phyloP scores from a whole-genome alignment of 768 basidiomycete genomes.

The Podaxis mareebaensis region DNA sequence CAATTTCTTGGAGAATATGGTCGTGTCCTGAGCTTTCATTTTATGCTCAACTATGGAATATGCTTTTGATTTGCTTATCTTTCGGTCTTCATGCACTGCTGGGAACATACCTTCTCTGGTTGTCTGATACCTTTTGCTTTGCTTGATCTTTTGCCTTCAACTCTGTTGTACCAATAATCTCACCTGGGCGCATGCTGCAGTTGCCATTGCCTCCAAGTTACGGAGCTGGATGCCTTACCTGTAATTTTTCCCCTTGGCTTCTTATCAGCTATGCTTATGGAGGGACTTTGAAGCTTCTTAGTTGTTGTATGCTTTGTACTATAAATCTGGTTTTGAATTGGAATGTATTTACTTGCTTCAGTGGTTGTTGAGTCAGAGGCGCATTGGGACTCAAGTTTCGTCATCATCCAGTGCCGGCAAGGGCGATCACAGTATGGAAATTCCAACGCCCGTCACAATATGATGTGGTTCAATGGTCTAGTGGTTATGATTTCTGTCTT shows the following conservation, averaged over 20 bases:
- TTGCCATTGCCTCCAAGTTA: too few relatives aligned
- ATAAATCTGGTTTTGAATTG: background rate
- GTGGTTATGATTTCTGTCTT: slow-evolving; percentile 52
- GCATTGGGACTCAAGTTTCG: background rate
- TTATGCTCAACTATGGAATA: background rate
- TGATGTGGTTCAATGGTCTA: slow-evolving; percentile 40
- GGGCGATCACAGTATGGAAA: too few relatives aligned
- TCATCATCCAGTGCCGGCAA: too few relatives aligned
- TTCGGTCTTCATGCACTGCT: background rate
- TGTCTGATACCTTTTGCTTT: background rate
- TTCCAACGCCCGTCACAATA: too few relatives aligned
- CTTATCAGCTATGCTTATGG: background rate
- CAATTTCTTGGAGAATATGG: slow-evolving; percentile 30
- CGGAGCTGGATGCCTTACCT: background rate
- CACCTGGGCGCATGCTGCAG: too few relatives aligned
- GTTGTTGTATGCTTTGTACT: background rate
- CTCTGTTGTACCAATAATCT: too few relatives aligned
- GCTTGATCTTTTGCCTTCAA: background rate
- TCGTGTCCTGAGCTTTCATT: background rate
- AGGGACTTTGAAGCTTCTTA: background rate
- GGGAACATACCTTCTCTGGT: background rate
- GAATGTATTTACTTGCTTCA: too few relatives aligned
- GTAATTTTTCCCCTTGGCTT: background rate
- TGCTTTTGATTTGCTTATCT: background rate
- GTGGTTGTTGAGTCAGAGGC: too few relatives aligned